Base-by-base conservation (phyloP, 768 basidiomycete species). In the Amanita pseudoporphyria region DNA sequence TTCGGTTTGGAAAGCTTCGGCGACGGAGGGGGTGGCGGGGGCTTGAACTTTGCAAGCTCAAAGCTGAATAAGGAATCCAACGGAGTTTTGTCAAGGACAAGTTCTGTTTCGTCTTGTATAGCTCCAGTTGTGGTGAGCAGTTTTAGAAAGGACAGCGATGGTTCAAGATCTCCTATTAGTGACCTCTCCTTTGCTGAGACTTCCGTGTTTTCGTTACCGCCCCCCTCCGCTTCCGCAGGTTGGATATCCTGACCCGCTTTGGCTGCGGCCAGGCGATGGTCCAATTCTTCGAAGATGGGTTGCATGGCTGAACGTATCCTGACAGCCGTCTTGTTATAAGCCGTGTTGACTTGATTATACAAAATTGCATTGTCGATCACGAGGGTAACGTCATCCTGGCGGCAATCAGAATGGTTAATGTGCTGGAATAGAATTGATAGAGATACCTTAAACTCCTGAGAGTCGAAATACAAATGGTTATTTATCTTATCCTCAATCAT, bases 341-440 rank as follows among this genome's bases (percentile, higher is more conserved):
- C 54, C 0, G 85, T 81, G n/a, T 81, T 84, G 0, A 77, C 66
- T 54, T 80, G 78, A 63, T 99, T 97, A 65, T 97, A 99, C 6
- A 78, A 62, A 38, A 88, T 75, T 2, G 94, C 94, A 57, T 98
- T 99, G 49, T 80, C 71, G 22, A 90, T 64, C 13, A 98, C 90
- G 13, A 98, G 77, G 30, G 77, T 65, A n/a, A 93, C 68, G 60
- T 99, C 95, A 45, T 77, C 70, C 89, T 92, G 40, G 10, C 26
- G n/a, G 18, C 9, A 21, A 13, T 40, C 32, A 24, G n/a, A 33
- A n/a, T 9, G 3, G 48, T 16, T 14, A 35, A 16, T 16, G 39
- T 16, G n/a, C n/a, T n/a, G n/a, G n/a, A 3, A 37, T 30, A 2
- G 22, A 16, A 45, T 47, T 36, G 0, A 56, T 24, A 16, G 52